A percentile compares a stretch with the other conserved stretches of the same genome.
Conservation (phyloP, 106 monocot species). For the Platanthera zijinensis region DNA sequence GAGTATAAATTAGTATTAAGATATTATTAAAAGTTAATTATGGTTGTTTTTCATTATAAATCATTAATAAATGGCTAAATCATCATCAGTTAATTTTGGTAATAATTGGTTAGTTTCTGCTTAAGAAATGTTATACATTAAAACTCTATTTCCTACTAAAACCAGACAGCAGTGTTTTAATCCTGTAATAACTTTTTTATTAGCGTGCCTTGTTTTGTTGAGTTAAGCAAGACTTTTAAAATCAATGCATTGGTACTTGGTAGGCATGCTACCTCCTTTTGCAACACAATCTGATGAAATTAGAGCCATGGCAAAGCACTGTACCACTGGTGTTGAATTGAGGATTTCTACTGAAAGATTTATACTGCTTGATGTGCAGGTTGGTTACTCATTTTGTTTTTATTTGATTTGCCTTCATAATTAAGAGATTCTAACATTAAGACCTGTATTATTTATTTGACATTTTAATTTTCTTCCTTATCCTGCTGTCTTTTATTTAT, state of each 20-base stretch:
- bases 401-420: neutral
- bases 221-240: neutral
- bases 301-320: slow-evolving; percentile 69
- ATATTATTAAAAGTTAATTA: neutral
- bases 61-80: neutral
- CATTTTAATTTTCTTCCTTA: neutral
- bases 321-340: slow-evolving; percentile 73
- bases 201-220: neutral
- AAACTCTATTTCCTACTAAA: neutral
- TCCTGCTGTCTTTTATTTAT: neutral
- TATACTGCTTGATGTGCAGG: slow-evolving; percentile 96
- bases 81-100: neutral
- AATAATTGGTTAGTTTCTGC: neutral
- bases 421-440: neutral
- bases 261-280: slow-evolving; percentile 95
- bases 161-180: neutral
- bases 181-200: neutral
- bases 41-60: neutral
- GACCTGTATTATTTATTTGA: neutral
- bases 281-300: slow-evolving; percentile 75
- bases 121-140: neutral
- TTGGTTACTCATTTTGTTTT: slow-evolving; percentile 16
- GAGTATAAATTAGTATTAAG: neutral
- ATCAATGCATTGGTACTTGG: slow-evolving; percentile 21
- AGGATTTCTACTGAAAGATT: slow-evolving; percentile 81